A percentile compares a stretch with the other conserved stretches of the same genome.
These are phyloP conservation scores for Betula pendula DNA, from an alignment of 306 rosid species.

Conservation along the genomic window DNA sequence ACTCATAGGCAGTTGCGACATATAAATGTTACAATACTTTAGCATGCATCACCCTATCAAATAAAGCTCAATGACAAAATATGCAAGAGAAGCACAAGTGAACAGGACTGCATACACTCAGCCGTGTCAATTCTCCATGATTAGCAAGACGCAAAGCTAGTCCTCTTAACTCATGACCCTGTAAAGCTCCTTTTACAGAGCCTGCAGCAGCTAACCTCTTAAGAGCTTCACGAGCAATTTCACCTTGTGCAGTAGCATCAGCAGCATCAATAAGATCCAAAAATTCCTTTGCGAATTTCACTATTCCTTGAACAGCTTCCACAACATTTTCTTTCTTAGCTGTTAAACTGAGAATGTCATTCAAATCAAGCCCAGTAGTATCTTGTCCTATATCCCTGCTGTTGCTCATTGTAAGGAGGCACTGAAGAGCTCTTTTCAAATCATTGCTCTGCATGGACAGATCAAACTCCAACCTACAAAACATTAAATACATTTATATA, in stretches of 20 bases:
- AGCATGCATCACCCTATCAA: slow-evolving; percentile 14
- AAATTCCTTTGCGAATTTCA: slow-evolving; percentile 89
- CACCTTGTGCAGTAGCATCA: slow-evolving; percentile 98
- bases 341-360: slow-evolving; percentile 85
- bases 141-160: slow-evolving; percentile 89
- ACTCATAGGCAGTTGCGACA: slow-evolving; percentile 7
- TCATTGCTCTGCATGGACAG: slow-evolving; percentile 96
- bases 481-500: slow-evolving; percentile 3
- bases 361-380: slow-evolving; percentile 79
- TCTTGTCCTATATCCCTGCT: slow-evolving; percentile 90
- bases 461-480: slow-evolving; percentile 92
- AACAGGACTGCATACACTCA: slow-evolving; percentile 60
- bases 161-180: slow-evolving; percentile 90
- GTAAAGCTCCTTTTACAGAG: slow-evolving; percentile 90
- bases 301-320: slow-evolving; percentile 95
- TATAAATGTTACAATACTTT: slow-evolving; percentile 10
- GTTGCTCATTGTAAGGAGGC: slow-evolving; percentile 99
- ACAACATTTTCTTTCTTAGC: slow-evolving; percentile 71
- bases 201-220: slow-evolving; percentile 96
- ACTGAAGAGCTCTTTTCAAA: slow-evolving; percentile 97
- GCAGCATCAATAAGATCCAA: slow-evolving; percentile 98
- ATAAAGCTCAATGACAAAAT: slow-evolving; percentile 15
- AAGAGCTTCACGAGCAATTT: slow-evolving; percentile 96
- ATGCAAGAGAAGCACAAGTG: slow-evolving; percentile 24
- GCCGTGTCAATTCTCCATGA: slow-evolving; percentile 94